Percentiles rank a stretch among this genome's conserved stretches.
Evolutionary conservation across 257 asterid genomes (phyloP).

Genomic region (Salvia splendens): DNA sequence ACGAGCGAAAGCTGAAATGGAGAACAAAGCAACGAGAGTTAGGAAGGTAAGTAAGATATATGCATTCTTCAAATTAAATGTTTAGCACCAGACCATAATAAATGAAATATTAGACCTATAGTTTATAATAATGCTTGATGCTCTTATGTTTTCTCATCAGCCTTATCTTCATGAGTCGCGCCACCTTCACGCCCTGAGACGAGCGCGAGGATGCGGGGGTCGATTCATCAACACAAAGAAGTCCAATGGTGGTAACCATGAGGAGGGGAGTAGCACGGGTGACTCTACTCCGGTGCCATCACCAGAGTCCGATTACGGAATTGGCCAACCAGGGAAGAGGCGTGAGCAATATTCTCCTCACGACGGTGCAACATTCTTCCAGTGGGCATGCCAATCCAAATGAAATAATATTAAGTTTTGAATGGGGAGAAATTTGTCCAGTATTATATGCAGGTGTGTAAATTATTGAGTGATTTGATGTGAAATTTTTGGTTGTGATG

Average conservation of each 20-base stretch:
- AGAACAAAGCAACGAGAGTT: slow-evolving; percentile 44
- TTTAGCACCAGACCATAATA: neutral
- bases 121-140: neutral
- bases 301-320: slow-evolving; percentile 27
- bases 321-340: slow-evolving; percentile 17
- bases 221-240: slow-evolving; percentile 62
- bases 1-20: slow-evolving; percentile 73
- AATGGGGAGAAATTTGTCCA: neutral
- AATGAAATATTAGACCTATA: no score
- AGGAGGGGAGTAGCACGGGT: slow-evolving; percentile 22
- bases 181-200: slow-evolving; percentile 51
- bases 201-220: slow-evolving; percentile 74
- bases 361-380: slow-evolving; percentile 24
- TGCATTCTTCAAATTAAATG: neutral
- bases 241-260: slow-evolving; percentile 21
- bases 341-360: slow-evolving; percentile 22
- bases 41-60: slow-evolving; percentile 49
- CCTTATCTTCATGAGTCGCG: slow-evolving; percentile 72
- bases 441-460: slow-evolving; percentile 22
- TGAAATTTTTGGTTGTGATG: neutral
- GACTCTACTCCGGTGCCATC: slow-evolving; percentile 13
- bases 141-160: slow-evolving; percentile 35
- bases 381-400: slow-evolving; percentile 35
- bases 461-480: slow-evolving; percentile 29
- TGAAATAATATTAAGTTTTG: slow-evolving; percentile 17